Evolutionary conservation across 2,329 filamentous ascomycete species (phyloP).

Genomic region (Colletotrichum trifolii): DNA sequence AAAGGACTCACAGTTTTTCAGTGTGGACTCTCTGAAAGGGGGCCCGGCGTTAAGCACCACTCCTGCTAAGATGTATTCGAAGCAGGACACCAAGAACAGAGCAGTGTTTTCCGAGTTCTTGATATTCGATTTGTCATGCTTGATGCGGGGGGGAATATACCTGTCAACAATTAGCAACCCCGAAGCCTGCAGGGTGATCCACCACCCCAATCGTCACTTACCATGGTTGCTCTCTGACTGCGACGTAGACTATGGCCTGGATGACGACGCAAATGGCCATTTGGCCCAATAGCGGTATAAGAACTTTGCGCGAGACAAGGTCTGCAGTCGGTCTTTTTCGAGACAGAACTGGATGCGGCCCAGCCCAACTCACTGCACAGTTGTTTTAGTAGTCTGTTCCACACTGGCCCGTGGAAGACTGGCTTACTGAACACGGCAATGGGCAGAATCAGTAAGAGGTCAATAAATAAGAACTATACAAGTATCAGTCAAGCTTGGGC

Average conservation of each 20-base stretch:
- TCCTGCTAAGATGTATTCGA: constrained; percentile 92
- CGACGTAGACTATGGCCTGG: constrained; percentile 79
- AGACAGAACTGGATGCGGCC: constrained; percentile 80
- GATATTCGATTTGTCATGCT: constrained; percentile 84
- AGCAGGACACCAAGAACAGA: constrained; percentile 90
- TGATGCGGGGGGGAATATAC: constrained; percentile 83
- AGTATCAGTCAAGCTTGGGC: neutral
- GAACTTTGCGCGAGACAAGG: constrained; percentile 90
- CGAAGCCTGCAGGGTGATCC: no score
- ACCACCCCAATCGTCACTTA: constrained; percentile 48
- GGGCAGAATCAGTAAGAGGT: constrained; percentile 89
- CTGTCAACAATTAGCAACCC: constrained; percentile 48
- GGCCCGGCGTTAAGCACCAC: constrained; percentile 91
- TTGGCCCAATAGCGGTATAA: constrained; percentile 89
- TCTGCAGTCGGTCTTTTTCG: constrained; percentile 91
- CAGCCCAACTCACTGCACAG: constrained; percentile 87
- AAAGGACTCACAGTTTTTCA: constrained; percentile 76
- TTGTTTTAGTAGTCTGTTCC: neutral
- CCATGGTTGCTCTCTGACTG: constrained; percentile 84
- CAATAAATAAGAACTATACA: constrained; percentile 87
- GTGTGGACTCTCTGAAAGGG: constrained; percentile 86
- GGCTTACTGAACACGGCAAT: constrained; percentile 90
- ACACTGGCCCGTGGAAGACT: no score
- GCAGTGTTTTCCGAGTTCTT: constrained; percentile 94
- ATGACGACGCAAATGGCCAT: constrained; percentile 83